These are phyloP conservation scores for Morella rubra DNA, from an alignment of 306 rosid species.

Conservation along the genomic window DNA sequence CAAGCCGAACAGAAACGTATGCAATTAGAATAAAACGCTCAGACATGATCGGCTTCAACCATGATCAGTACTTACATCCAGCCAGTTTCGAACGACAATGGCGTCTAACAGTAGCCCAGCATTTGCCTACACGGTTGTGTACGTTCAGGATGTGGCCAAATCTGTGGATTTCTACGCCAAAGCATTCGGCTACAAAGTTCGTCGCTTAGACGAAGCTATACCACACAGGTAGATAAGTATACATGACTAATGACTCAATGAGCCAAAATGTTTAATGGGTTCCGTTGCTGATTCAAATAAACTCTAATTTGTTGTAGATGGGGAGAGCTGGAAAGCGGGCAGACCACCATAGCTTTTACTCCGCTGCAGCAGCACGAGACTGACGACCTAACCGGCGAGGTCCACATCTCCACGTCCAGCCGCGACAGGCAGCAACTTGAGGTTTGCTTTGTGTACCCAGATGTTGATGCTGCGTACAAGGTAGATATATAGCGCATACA, in stretches of 20 bases:
- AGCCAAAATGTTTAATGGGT: not conserved
- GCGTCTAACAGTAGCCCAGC: slow-evolving; percentile 49
- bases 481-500: slow-evolving; percentile 14
- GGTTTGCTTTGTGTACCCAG: slow-evolving; percentile 64
- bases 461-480: slow-evolving; percentile 77
- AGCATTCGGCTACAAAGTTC: slow-evolving; percentile 73
- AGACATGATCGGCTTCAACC: too few species aligned
- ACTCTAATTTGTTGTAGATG: slow-evolving; percentile 37
- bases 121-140: slow-evolving; percentile 64
- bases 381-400: slow-evolving; percentile 61
- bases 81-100: slow-evolving; percentile 25
- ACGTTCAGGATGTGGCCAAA: slow-evolving; percentile 66
- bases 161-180: slow-evolving; percentile 66
- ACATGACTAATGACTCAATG: not conserved
- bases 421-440: slow-evolving; percentile 56
- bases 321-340: slow-evolving; percentile 85
- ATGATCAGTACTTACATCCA: not conserved
- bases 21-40: not conserved
- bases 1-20: not conserved
- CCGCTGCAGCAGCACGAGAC: slow-evolving; percentile 78
- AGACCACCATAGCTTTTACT: slow-evolving; percentile 83
- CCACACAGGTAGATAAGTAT: slow-evolving; percentile 35
- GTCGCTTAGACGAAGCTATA: slow-evolving; percentile 65
- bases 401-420: slow-evolving; percentile 39
- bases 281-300: too few species aligned